Evolutionary conservation across 2,329 filamentous ascomycete genomes (phyloP).

Genomic region (Neophaeococcomyces mojaviensis): DNA sequence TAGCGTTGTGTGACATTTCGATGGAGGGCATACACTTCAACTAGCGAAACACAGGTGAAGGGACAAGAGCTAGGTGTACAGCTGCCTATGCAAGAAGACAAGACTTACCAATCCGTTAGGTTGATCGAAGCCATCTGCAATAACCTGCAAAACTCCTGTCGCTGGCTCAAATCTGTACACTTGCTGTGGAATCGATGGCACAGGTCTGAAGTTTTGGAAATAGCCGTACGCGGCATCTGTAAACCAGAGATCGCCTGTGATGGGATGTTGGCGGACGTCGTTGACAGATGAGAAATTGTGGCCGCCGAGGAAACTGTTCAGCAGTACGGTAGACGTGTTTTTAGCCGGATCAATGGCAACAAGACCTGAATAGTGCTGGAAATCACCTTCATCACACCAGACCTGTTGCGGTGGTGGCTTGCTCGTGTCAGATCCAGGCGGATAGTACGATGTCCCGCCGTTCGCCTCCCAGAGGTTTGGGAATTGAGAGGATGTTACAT

Average conservation of each 20-base stretch:
- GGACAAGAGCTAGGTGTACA: too few species aligned
- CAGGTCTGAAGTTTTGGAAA: conserved; percentile 38
- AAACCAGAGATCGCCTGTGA: conserved; percentile 22
- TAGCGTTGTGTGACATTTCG: too few species aligned
- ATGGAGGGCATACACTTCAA: too few species aligned
- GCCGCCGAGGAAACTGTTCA: conserved; percentile 52
- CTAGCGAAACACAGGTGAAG: too few species aligned
- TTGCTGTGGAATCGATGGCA: conserved; percentile 40
- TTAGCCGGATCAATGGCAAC: conserved; percentile 6
- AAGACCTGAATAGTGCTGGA: conserved; percentile 1
- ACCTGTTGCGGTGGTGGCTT: neutral
- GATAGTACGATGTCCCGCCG: conserved; percentile 5
- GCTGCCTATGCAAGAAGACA: too few species aligned
- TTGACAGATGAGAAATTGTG: conserved; percentile 31
- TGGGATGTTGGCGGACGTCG: conserved; percentile 20
- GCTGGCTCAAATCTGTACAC: conserved; percentile 42
- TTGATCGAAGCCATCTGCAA: conserved; percentile 41
- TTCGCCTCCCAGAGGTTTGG: conserved; percentile 5
- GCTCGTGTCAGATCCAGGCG: neutral
- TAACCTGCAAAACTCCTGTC: conserved; percentile 37
- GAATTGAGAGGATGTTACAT: conserved; percentile 4
- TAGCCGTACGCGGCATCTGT: conserved; percentile 32
- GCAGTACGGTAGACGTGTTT: conserved; percentile 32
- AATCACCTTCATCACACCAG: conserved; percentile 6
- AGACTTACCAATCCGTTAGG: conserved; percentile 31